A percentile compares a stretch with the other conserved stretches of the same genome.
phyloP scores from a whole-genome alignment of 345 rosid species.

The Gynandropsis gynandra region DNA sequence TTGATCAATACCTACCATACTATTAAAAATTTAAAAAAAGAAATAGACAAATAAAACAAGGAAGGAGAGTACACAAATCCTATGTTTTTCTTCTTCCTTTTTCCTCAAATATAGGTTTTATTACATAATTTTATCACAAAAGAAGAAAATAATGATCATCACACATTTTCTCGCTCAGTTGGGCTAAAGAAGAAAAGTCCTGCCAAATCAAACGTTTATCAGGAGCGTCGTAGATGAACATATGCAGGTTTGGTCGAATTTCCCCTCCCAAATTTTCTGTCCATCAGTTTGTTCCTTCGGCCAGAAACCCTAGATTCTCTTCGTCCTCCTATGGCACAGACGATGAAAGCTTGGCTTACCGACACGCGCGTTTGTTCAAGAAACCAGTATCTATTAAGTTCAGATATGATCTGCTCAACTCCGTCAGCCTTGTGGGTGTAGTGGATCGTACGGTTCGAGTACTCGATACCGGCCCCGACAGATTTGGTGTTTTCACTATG shows the following conservation, averaged over 20 bases:
- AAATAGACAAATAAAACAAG: too few species aligned
- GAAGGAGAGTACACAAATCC: too few species aligned
- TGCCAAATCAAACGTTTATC: too few species aligned
- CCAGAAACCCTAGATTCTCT: slow-evolving; percentile 22
- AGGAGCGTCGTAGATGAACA: slow-evolving; percentile 34
- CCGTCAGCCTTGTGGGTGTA: slow-evolving; percentile 49
- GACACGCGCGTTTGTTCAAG: slow-evolving; percentile 43
- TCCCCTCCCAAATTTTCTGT: slow-evolving; percentile 24
- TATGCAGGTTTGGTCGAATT: slow-evolving; percentile 23
- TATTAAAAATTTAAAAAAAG: too few species aligned
- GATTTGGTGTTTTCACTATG: slow-evolving; percentile 36
- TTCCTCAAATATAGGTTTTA: too few species aligned
- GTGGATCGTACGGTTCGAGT: slow-evolving; percentile 32
- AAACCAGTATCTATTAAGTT: slow-evolving; percentile 41
- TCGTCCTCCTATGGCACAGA: slow-evolving; percentile 29
- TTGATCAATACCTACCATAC: too few species aligned
- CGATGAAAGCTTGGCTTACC: slow-evolving; percentile 45
- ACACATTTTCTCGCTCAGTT: too few species aligned
- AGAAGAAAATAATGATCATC: too few species aligned
- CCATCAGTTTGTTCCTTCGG: slow-evolving; percentile 16
- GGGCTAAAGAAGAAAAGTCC: too few species aligned
- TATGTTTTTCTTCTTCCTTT: too few species aligned
- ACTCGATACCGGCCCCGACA: slow-evolving; percentile 3
- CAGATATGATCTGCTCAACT: slow-evolving; percentile 32
- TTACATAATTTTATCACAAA: too few species aligned